These are phyloP conservation scores for Phialemoniopsis sp. DNA, from an alignment of 2,329 filamentous ascomycete species.

Conservation along the genomic window DNA sequence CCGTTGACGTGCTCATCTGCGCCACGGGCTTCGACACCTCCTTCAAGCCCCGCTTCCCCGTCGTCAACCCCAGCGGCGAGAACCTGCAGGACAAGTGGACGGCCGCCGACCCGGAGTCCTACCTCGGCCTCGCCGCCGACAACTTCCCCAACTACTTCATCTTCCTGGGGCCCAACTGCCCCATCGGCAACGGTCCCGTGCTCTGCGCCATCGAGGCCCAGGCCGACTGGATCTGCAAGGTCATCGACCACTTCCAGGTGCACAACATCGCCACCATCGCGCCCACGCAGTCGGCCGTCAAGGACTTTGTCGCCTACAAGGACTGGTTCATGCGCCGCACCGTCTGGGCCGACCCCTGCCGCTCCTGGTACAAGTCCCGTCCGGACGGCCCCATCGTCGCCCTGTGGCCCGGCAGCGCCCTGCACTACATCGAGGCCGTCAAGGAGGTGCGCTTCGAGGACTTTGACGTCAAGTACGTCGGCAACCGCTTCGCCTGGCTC, in stretches of 20 bases:
- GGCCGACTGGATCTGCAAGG: constrained; percentile 43
- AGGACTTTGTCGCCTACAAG: constrained; percentile 42
- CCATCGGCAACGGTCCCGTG: constrained; percentile 31
- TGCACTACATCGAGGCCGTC: constrained; percentile 46
- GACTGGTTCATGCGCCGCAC: constrained; percentile 37
- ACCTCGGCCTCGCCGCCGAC: constrained; percentile 21
- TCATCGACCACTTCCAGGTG: constrained; percentile 44
- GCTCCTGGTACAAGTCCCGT: constrained; percentile 40
- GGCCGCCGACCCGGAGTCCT: constrained; percentile 16
- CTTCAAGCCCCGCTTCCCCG: constrained; percentile 28
- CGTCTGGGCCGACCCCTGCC: constrained; percentile 38
- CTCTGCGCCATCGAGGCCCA: constrained; percentile 39
- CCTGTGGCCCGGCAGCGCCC: constrained; percentile 35
- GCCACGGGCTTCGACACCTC: constrained; percentile 17
- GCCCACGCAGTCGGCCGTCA: constrained; percentile 37
- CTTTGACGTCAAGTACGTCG: constrained; percentile 32
- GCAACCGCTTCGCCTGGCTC: constrained; percentile 32
- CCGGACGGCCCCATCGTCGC: constrained; percentile 38
- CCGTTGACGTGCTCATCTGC: constrained; percentile 17
- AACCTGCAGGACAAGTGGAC: constrained; percentile 22
- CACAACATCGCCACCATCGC: constrained; percentile 38
- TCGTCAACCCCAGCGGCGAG: constrained; percentile 34
- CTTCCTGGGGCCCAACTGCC: constrained; percentile 34
- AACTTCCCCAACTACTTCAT: constrained; percentile 23
- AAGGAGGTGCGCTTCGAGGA: constrained; percentile 40